These are phyloP conservation scores for Neospermospora avenae DNA, from an alignment of 2,329 filamentous ascomycete species.

Conservation along the genomic window DNA sequence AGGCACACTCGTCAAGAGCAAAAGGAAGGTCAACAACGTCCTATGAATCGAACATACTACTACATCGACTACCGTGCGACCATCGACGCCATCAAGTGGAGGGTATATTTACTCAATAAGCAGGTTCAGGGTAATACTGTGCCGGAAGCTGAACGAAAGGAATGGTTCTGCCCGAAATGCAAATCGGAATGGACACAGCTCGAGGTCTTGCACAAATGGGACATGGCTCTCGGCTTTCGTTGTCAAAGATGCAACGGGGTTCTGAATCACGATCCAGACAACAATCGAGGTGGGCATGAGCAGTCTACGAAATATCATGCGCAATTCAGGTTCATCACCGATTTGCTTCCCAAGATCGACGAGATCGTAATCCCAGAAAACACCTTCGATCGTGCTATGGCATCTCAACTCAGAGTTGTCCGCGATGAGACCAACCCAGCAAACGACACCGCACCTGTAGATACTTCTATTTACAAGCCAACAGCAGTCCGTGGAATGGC, in stretches of 20 bases:
- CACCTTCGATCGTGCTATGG: slow-evolving; percentile 67
- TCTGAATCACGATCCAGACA: slow-evolving; percentile 64
- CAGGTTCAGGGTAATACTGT: slow-evolving; percentile 81
- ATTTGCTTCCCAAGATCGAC: slow-evolving; percentile 74
- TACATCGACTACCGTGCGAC: slow-evolving; percentile 94
- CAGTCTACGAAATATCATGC: slow-evolving; percentile 72
- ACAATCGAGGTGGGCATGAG: slow-evolving; percentile 67
- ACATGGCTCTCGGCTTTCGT: slow-evolving; percentile 65
- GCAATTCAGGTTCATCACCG: slow-evolving; percentile 75
- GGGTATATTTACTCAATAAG: slow-evolving; percentile 83
- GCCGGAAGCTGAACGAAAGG: slow-evolving; percentile 81
- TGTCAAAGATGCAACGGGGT: slow-evolving; percentile 74
- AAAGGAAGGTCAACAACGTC: slow-evolving; percentile 76
- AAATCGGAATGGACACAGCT: slow-evolving; percentile 83
- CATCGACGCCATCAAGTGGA: slow-evolving; percentile 95
- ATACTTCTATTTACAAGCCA: slow-evolving; percentile 51
- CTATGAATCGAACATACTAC: slow-evolving; percentile 88
- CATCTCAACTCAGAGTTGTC: slow-evolving; percentile 59
- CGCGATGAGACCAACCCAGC: slow-evolving; percentile 66
- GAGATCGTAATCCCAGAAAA: slow-evolving; percentile 70
- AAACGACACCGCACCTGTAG: slow-evolving; percentile 55
- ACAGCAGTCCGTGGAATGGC: slow-evolving; percentile 68
- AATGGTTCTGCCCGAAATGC: slow-evolving; percentile 82
- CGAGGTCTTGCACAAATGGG: slow-evolving; percentile 78
- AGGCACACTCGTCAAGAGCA: slow-evolving; percentile 73